Percentiles rank a stretch among this genome's conserved stretches.
These are phyloP conservation scores for Metarhizium robertsii DNA, from an alignment of 2,329 filamentous ascomycete genomes.

Conservation along the genomic window DNA sequence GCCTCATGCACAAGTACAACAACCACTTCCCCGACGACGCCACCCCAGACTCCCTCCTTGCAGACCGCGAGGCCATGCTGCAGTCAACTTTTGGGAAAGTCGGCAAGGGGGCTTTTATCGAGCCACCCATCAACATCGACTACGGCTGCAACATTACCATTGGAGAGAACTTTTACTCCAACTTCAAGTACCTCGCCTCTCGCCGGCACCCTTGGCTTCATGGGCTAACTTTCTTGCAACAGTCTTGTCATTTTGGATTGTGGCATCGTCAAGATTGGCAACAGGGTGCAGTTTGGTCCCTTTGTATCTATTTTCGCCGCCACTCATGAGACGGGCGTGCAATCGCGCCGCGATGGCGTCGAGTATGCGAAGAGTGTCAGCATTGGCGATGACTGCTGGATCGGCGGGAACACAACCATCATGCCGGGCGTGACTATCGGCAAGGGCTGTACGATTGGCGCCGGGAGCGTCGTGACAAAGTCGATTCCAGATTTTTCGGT, in stretches of 20 bases:
- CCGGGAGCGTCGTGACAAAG: conserved; percentile 40
- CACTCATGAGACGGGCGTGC: conserved; percentile 59
- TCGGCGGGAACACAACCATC: conserved; percentile 39
- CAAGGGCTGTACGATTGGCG: conserved; percentile 40
- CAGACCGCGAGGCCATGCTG: conserved; percentile 36
- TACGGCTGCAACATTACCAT: conserved; percentile 58
- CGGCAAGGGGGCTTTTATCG: conserved; percentile 45
- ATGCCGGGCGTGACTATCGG: conserved; percentile 44
- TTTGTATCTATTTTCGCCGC: conserved; percentile 63
- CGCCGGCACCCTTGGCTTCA: neutral
- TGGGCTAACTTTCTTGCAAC: neutral
- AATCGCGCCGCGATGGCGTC: conserved; percentile 34
- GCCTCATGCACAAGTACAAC: conserved; percentile 50
- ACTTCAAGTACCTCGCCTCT: conserved; percentile 25
- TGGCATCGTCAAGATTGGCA: conserved; percentile 59
- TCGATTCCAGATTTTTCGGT: conserved; percentile 38
- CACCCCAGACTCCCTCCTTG: conserved; percentile 26
- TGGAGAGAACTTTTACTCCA: conserved; percentile 54
- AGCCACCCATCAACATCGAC: conserved; percentile 53
- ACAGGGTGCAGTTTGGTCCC: conserved; percentile 62
- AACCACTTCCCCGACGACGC: conserved; percentile 40
- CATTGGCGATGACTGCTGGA: conserved; percentile 47
- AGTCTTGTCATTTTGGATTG: conserved; percentile 60
- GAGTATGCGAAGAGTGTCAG: conserved; percentile 36
- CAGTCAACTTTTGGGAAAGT: conserved; percentile 37